Percentiles rank a stretch among this genome's conserved stretches.
Conservation (phyloP, 495 filamentous ascomycete genomes). For the Astrocystis sublimbata region DNA sequence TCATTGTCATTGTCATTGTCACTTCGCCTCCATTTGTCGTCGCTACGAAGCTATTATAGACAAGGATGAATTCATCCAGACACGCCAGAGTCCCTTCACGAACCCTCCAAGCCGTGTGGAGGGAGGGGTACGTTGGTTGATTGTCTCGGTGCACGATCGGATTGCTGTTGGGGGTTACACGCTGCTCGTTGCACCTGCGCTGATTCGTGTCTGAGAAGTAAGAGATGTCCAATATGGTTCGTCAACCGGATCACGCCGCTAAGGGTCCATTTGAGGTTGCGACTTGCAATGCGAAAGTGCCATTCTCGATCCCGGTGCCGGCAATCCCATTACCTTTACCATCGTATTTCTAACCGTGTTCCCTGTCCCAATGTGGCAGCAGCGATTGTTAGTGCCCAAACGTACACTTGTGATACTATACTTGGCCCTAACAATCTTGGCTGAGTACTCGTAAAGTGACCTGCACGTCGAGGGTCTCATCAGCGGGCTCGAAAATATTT, state of each 20-base stretch:
- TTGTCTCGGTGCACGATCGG: neutral
- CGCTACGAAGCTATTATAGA: neutral
- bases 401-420: neutral
- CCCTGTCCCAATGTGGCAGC: neutral
- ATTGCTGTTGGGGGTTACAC: neutral
- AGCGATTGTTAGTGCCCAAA: too few species aligned
- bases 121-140: neutral
- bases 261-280: neutral
- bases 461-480: too few species aligned
- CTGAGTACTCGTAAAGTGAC: too few species aligned
- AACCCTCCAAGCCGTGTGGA: neutral
- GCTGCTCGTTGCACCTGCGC: neutral
- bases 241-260: conserved; percentile 1
- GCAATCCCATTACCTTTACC: neutral
- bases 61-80: neutral
- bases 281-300: conserved; percentile 1
- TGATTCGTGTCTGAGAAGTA: neutral
- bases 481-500: too few species aligned
- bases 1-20: neutral
- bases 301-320: neutral
- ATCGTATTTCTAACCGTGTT: neutral
- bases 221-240: neutral
- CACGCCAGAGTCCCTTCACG: neutral
- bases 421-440: neutral
- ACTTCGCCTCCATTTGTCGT: neutral